Evolutionary conservation across 805 yeast species (phyloP).

Genomic region (Sporopachydermia quercuum): DNA sequence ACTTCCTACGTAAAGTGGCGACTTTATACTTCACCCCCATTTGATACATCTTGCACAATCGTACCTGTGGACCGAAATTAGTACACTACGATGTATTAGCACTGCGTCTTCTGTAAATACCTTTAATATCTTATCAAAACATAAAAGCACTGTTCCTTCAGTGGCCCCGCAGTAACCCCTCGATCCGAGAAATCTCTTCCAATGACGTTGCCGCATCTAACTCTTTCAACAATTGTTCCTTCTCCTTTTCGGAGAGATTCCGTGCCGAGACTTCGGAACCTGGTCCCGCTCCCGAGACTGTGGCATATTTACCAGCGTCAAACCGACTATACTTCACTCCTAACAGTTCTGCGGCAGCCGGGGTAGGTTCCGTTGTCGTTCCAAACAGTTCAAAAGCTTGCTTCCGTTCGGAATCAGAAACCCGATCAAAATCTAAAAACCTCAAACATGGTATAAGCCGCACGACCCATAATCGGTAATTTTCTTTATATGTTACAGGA

Average conservation of each 20-base stretch:
- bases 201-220: constrained; percentile 50
- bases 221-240: constrained; percentile 31
- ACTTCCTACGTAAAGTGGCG: too few relatives aligned
- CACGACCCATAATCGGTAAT: constrained; percentile 47
- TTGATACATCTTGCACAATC: too few relatives aligned
- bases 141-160: too few relatives aligned
- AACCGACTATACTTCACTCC: constrained; percentile 6
- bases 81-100: too few relatives aligned
- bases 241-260: constrained; percentile 41
- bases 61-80: too few relatives aligned
- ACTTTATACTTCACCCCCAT: too few relatives aligned
- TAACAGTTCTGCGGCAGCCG: constrained; percentile 19
- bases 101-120: too few relatives aligned
- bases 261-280: constrained; percentile 16
- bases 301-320: constrained; percentile 12
- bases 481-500: constrained; percentile 30
- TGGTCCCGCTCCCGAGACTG: constrained; percentile 10
- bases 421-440: constrained; percentile 52
- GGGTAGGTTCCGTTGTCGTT: constrained; percentile 13
- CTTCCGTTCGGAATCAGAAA: constrained; percentile 38
- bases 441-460: constrained; percentile 49
- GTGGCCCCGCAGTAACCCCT: constrained; percentile 19
- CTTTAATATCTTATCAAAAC: too few relatives aligned
- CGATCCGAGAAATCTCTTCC: constrained; percentile 63
- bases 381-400: constrained; percentile 32